Percentiles rank a stretch among this genome's conserved stretches.
phyloP scores from a whole-genome alignment of 352 stramenopile species.

The Globisporangium spinosum region DNA sequence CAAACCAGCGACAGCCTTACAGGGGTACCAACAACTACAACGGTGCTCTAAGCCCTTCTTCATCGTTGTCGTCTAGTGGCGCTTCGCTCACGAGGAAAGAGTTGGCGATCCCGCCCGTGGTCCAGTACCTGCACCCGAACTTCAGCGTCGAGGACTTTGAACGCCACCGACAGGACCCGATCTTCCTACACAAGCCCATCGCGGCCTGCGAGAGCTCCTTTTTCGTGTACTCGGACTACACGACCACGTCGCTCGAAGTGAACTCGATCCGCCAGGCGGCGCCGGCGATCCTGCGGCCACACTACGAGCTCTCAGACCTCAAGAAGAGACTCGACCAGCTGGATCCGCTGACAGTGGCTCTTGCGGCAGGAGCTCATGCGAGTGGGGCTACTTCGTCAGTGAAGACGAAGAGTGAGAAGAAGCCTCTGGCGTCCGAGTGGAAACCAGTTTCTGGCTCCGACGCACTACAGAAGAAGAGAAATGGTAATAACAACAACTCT shows the following conservation, averaged over 20 bases:
- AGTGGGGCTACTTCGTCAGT: conserved; percentile 4
- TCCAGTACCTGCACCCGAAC: conserved; percentile 88
- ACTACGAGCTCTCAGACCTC: conserved; percentile 48
- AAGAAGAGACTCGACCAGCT: conserved; percentile 38
- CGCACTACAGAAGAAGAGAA: conserved; percentile 17
- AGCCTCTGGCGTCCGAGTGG: conserved; percentile 53
- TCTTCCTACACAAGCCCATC: conserved; percentile 93
- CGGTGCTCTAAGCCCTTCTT: neutral
- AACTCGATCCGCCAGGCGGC: conserved; percentile 63
- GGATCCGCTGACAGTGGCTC: conserved; percentile 25
- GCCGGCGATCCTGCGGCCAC: conserved; percentile 61
- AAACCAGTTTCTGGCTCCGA: conserved; percentile 37
- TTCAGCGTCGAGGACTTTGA: conserved; percentile 83
- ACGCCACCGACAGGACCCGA: conserved; percentile 87
- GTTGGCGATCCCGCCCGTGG: conserved; percentile 89
- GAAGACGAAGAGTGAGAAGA: conserved; percentile 21
- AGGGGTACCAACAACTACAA: neutral
- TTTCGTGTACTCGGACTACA: conserved; percentile 91
- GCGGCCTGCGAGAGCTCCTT: conserved; percentile 92
- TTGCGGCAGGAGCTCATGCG: conserved; percentile 2
- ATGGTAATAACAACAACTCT: conserved; percentile 11
- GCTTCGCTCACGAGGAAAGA: conserved; percentile 37
- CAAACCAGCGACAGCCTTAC: neutral
- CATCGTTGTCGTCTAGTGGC: neutral
- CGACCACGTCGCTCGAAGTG: conserved; percentile 61